Evolutionary conservation across 2,329 filamentous ascomycete species (phyloP), one percentile per base, ranked within the genome.

Genomic region (Exophiala calicioides): DNA sequence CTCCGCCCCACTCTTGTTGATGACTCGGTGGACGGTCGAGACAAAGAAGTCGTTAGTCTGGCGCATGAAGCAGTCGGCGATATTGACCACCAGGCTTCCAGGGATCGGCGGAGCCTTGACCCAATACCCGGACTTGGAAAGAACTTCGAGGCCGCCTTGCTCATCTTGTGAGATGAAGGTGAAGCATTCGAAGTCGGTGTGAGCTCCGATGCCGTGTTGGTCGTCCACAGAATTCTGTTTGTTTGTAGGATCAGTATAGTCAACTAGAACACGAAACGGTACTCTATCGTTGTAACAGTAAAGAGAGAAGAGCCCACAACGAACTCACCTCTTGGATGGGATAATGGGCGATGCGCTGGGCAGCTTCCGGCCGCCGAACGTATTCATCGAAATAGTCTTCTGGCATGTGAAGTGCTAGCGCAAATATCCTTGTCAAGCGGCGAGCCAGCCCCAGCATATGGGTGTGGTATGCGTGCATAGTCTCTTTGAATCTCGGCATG

Each of bases 121-220:
- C 71, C 71, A 75, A 19, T 67, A 62, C 0, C 70, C 70, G 2
- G 65, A 61, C 24, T 70, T 70, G 31, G 68, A 71, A 9, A 75
- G 58, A 0, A 75, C 71, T 47, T 76, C 69, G 3, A 76, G 59
- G 0, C 72, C 72, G 1, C 71, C 72, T 0, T 58, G 60, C 3
- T 62, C 46, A 37, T 75, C 72, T 37, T 75, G 72, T 8, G 69
- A 66, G 2, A 77, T 63, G 43, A 75, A 73, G 1, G 73, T 77
- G 46, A 76, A 71, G 44, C 72, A 72, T 35, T 73, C 68, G 21
- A 74, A 71, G 47, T 76, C 74, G 3, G 74, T 76, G 44, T 77
- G 74, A 0, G 74, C 66, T 9, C 67, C 67, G 23, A 70, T 68
- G 3, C 70, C 70, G 44, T 69, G 64, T 5, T 65, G 61, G 19